Evolutionary conservation across 176 grass and related monocot genomes (phyloP), one percentile per base, ranked within the genome.

Genomic region (Raddia distichophylla): DNA sequence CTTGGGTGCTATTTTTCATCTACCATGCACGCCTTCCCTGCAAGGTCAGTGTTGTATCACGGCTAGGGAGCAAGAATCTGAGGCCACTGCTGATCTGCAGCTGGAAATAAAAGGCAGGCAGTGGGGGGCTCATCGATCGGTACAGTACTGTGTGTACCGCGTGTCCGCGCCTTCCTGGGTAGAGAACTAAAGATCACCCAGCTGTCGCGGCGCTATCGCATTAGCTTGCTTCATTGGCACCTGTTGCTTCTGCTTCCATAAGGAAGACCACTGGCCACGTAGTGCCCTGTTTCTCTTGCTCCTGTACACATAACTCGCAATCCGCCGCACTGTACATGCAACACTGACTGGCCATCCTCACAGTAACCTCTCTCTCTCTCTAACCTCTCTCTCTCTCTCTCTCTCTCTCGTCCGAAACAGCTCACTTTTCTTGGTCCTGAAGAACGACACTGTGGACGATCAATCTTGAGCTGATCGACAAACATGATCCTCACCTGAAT

Each of bases 341-440:
- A 40, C 85, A 62, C 12, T 66, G 32, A 11, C 61, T 51, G 69
- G 69, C 22, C 84, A 80, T 49, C 61, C 71, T 62, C 71, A 37
- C 14, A 52, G 71, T 50, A 32, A 60, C 32, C 57, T 9, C 67
- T 42, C 47, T 66, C 3, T 40, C 20, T 61, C 20, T 61, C 20
- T 14, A 4, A 4, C 37, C 10, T 0, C 12, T n/a, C n/a, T n/a
- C 20, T 61, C 20, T 61, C 20, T 14, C 57, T 50, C 48, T 22
- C 0, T 27, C 4, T 60, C 55, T 58, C 56, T 53, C 51, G n/a
- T 16, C 0, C 59, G 49, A 54, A 33, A 73, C 27, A 27, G 1
- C 34, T 32, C 40, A 12, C 22, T 0, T 54, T 54, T 5, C 22
- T 52, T 34, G 14, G 49, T 49, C 7, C n/a, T 69, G 44, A 69